phyloP scores from a whole-genome alignment of 2,329 filamentous ascomycete genomes.

The Coniochaeta sp. region DNA sequence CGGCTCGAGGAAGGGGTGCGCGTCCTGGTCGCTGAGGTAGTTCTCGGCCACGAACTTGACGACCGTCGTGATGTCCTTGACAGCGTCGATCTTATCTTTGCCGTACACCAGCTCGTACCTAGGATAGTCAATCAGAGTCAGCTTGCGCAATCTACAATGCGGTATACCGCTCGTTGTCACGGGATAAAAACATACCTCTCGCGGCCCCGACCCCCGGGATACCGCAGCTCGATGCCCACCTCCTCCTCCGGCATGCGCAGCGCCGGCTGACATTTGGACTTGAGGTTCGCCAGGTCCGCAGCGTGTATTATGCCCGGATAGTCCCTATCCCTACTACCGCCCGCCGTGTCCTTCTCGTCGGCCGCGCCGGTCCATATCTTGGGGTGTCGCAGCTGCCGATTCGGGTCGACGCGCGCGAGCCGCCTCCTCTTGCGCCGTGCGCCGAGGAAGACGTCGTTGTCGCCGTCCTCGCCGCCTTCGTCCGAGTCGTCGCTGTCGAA shows the following conservation, averaged over 20 bases:
- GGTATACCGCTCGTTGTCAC: background rate
- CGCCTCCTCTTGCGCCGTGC: slow-evolving; percentile 41
- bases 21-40: slow-evolving; percentile 68
- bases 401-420: slow-evolving; percentile 32
- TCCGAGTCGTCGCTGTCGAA: slow-evolving; percentile 35
- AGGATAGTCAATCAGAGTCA: slow-evolving; percentile 10
- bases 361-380: slow-evolving; percentile 10
- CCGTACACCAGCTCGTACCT: slow-evolving; percentile 71
- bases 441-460: slow-evolving; percentile 42
- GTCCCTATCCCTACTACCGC: slow-evolving; percentile 36
- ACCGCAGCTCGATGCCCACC: slow-evolving; percentile 65
- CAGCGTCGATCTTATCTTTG: slow-evolving; percentile 71
- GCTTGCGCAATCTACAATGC: background rate
- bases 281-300: slow-evolving; percentile 44
- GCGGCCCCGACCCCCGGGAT: slow-evolving; percentile 55
- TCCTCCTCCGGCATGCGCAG: slow-evolving; percentile 43
- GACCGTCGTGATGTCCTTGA: slow-evolving; percentile 64
- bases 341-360: slow-evolving; percentile 18
- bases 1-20: slow-evolving; percentile 62
- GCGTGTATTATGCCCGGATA: slow-evolving; percentile 50
- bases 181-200: slow-evolving; percentile 18
- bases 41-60: slow-evolving; percentile 64
- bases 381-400: slow-evolving; percentile 38
- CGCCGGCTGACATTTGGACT: slow-evolving; percentile 42
- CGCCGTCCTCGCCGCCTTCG: slow-evolving; percentile 39